A percentile compares a stretch with the other conserved stretches of the same genome.
These are phyloP conservation scores for Amoebophrya sp. DNA, from an alignment of 169 alveolate genomes.

Conservation along the genomic window DNA sequence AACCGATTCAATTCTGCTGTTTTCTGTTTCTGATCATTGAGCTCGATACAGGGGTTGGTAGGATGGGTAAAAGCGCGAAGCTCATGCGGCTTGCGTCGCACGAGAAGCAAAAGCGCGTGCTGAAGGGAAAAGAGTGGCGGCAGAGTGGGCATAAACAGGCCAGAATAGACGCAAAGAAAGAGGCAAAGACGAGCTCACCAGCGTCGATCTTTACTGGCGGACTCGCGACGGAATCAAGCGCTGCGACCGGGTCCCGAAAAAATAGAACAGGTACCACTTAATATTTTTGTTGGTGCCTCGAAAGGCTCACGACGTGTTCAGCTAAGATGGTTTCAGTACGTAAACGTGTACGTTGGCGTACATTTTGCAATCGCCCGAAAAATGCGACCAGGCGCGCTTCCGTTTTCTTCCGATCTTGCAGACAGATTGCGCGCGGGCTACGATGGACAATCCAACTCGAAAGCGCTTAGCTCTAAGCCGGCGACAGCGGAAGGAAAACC, in stretches of 20 bases:
- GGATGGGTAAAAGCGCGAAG: background rate
- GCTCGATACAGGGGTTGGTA: too few relatives aligned
- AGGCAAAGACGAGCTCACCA: background rate
- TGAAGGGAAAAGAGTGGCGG: background rate
- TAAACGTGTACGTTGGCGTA: too few relatives aligned
- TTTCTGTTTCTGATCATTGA: too few relatives aligned
- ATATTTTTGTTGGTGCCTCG: too few relatives aligned
- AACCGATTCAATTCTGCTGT: too few relatives aligned
- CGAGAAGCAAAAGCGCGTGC: background rate
- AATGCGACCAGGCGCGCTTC: too few relatives aligned
- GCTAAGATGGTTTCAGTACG: too few relatives aligned
- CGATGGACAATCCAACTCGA: too few relatives aligned
- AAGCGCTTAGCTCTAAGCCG: background rate
- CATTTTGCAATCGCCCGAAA: too few relatives aligned
- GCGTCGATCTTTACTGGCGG: background rate
- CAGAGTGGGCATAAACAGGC: background rate
- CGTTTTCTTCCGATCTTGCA: too few relatives aligned
- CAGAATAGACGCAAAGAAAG: background rate
- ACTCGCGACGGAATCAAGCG: background rate
- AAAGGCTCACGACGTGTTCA: too few relatives aligned
- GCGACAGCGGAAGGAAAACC: background rate
- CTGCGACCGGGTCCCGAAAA: background rate
- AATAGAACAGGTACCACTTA: background rate
- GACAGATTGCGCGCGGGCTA: too few relatives aligned
- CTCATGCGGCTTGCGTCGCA: background rate